Evolutionary conservation across 2,329 filamentous ascomycete genomes (phyloP).

Genomic region (Beauveria brongniartii): DNA sequence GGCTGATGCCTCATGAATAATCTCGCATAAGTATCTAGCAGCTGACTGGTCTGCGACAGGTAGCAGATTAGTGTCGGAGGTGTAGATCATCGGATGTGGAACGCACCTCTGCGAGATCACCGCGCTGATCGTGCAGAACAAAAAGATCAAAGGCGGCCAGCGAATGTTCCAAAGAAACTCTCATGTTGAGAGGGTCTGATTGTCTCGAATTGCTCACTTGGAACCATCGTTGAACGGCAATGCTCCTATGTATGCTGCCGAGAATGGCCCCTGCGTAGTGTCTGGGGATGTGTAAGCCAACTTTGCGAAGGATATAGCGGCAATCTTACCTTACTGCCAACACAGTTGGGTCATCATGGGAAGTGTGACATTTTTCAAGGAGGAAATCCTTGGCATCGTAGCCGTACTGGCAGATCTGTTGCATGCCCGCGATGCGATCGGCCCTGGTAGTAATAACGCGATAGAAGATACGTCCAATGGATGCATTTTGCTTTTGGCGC

Average conservation of each 20-base stretch:
- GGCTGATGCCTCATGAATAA: constrained; percentile 46
- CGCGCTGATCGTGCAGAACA: constrained; percentile 61
- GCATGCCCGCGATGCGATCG: constrained; percentile 60
- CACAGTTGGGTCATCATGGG: constrained; percentile 59
- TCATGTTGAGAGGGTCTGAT: constrained; percentile 29
- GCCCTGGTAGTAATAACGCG: constrained; percentile 63
- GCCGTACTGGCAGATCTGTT: constrained; percentile 62
- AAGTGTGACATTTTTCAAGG: constrained; percentile 52
- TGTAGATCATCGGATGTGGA: constrained; percentile 12
- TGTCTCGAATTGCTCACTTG: constrained; percentile 23
- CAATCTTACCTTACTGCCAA: constrained; percentile 57
- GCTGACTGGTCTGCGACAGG: constrained; percentile 43
- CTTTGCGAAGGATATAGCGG: constrained; percentile 10
- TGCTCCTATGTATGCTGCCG: constrained; percentile 70
- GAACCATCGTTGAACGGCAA: constrained; percentile 71
- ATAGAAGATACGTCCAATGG: constrained; percentile 50
- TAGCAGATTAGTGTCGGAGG: not conserved
- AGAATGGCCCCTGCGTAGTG: constrained; percentile 70
- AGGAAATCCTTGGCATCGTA: constrained; percentile 88
- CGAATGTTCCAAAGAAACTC: constrained; percentile 55
- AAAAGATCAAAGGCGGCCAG: constrained; percentile 87
- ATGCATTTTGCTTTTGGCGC: constrained; percentile 44
- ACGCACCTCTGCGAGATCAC: constrained; percentile 66
- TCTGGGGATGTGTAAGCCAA: constrained; percentile 30
- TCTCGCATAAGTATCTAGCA: constrained; percentile 56